These are phyloP conservation scores for Colletotrichum sp. DNA, from an alignment of 2,329 filamentous ascomycete species.

Conservation along the genomic window DNA sequence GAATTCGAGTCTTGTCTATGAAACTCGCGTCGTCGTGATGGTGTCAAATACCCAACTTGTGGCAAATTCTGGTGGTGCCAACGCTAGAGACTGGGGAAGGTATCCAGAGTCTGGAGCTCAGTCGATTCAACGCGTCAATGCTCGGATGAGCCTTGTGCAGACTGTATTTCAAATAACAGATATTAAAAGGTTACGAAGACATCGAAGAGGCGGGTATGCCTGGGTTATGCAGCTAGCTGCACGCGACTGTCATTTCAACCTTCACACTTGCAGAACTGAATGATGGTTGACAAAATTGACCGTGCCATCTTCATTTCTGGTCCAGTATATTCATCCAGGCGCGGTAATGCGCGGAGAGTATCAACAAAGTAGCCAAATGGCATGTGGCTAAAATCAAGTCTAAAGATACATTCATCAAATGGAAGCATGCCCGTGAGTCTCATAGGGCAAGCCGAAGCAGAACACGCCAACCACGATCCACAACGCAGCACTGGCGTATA, in stretches of 20 bases:
- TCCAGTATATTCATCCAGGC: not conserved
- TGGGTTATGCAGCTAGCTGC: not conserved
- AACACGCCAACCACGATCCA: constrained; percentile 46
- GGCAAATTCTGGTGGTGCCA: rapidly evolving
- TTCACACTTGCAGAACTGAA: not conserved
- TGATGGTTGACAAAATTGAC: not conserved
- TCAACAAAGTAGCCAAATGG: not conserved
- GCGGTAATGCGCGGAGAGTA: not conserved
- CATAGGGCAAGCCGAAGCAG: constrained; percentile 46
- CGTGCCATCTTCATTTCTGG: not conserved
- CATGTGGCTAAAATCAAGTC: not conserved
- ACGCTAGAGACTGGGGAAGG: not conserved
- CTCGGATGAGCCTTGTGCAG: rapidly evolving
- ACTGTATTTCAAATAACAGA: rapidly evolving
- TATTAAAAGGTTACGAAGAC: rapidly evolving
- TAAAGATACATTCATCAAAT: constrained; percentile 22
- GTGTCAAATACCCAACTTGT: not conserved
- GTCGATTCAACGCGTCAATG: rapidly evolving
- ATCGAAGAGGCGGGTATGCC: rapidly evolving
- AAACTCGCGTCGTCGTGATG: rapidly evolving
- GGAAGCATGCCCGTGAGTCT: constrained; percentile 43
- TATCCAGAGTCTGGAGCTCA: not conserved
- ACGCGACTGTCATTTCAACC: rapidly evolving
- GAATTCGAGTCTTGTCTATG: not conserved
- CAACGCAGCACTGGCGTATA: constrained; percentile 48